Base-by-base conservation (phyloP, 495 filamentous ascomycete genomes). In the Aspergillus heteromorphus region DNA sequence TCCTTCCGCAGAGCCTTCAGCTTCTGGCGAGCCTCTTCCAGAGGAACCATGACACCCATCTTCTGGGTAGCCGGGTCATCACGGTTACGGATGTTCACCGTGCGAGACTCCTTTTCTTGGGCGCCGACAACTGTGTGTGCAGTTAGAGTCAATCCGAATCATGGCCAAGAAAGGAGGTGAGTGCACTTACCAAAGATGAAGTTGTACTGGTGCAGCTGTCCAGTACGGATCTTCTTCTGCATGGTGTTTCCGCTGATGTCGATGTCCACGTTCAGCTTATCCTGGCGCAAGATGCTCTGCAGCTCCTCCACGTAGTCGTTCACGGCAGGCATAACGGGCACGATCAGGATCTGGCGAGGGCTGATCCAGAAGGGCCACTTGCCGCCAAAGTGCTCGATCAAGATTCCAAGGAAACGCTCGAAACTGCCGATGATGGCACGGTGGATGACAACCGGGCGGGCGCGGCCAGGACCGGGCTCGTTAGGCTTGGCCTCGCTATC, bases 361-460 rank as follows among this genome's bases (percentile, higher is more conserved):
- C 85, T 92, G 54, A 98, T 72, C 93, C 93, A 98, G 80, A 97
- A 96, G 0, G 93, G 93, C 92, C 92, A 97, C 73, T 96, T 96
- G 58, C 93, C 93, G 38, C 78, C 93, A 65, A 96, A 98, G 68
- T 97, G 93, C 74, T 98, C 93, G 20, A 79, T 91, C 52, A 97
- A 73, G 58, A 98, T 95, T 51, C 87, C 93, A 54, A 95, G 86
- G 75, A 98, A 96, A 41, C 93, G 87, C 75, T 98, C 93, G 62
- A 97, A 89, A 58, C 84, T 89, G 50, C 93, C 93, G 48, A 89
- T 86, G 66, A 98, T 93, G 45, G 93, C 93, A 55, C 93, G 88
- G 71, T 97, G 93, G 56, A 98, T 93, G 79, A 97, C 95, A 60
- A 98, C 93, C 2, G 93, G 93, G 10, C 93, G 86, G 43, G 91